A percentile compares a stretch with the other conserved stretches of the same genome.
phyloP scores from a whole-genome alignment of 176 grass and related monocot species.

The Microstegium vimineum region DNA sequence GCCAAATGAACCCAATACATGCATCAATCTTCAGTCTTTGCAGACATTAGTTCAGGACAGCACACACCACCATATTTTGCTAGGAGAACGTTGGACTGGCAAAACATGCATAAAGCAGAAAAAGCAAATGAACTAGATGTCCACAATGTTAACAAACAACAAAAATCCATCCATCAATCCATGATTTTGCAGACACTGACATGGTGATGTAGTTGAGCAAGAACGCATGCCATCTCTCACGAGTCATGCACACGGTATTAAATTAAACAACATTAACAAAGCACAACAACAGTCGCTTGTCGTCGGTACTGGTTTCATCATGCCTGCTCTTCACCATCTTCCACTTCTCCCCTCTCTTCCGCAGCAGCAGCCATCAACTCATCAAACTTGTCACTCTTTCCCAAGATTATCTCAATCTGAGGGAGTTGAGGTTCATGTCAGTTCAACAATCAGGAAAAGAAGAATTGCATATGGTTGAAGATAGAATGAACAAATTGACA shows the following conservation, averaged over 20 bases:
- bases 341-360: conserved; percentile 49
- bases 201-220: conserved; percentile 21
- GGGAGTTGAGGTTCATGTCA: background rate
- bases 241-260: conserved; percentile 1
- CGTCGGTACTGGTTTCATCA: conserved; percentile 34
- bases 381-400: conserved; percentile 85
- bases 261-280: conserved; percentile 33
- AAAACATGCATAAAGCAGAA: background rate
- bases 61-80: background rate
- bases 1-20: background rate
- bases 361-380: conserved; percentile 77
- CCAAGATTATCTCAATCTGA: conserved; percentile 85
- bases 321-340: conserved; percentile 50
- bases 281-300: background rate
- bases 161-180: background rate
- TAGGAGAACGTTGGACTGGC: background rate
- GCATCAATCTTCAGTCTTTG: no score
- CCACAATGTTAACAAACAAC: background rate
- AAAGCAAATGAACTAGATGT: background rate
- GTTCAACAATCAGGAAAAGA: background rate
- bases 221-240: background rate
- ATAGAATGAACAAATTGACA: background rate
- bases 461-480: background rate
- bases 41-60: background rate
- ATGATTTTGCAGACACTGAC: conserved; percentile 1